These are phyloP conservation scores for Colletotrichum phormii DNA, from an alignment of 2,329 filamentous ascomycete genomes.

Conservation along the genomic window DNA sequence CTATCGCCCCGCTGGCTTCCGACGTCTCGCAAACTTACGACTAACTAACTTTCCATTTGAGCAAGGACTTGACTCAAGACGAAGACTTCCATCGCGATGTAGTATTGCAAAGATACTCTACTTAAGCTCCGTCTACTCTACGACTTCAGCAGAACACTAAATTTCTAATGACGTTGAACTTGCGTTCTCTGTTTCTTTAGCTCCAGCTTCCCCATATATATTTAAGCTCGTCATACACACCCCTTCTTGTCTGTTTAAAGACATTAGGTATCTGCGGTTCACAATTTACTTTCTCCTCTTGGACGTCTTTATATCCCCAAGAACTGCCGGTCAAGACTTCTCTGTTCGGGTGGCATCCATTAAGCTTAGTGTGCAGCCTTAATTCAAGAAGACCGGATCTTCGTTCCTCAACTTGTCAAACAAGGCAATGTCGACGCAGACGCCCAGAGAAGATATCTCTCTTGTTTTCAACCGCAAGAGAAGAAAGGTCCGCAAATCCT, in stretches of 20 bases:
- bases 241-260: no score
- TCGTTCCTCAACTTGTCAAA: no score
- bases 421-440: background rate
- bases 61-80: background rate
- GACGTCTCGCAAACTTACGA: background rate
- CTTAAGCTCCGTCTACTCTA: background rate
- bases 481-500: conserved; percentile 19
- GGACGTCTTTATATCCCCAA: no score
- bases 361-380: background rate
- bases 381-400: background rate
- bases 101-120: background rate
- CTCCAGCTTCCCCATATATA: no score
- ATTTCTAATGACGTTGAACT: background rate
- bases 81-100: background rate
- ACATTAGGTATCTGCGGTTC: no score
- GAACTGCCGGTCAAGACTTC: no score
- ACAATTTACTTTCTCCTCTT: no score
- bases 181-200: background rate
- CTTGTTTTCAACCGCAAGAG: conserved; percentile 5
- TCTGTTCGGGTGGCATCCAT: no score
- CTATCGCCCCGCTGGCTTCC: background rate
- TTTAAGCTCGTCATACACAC: no score
- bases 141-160: background rate
- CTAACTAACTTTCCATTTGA: background rate
- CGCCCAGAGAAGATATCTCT: background rate